Base-by-base conservation (phyloP, 1,139 yeast genomes). In the Yamadazyma blattariae region DNA sequence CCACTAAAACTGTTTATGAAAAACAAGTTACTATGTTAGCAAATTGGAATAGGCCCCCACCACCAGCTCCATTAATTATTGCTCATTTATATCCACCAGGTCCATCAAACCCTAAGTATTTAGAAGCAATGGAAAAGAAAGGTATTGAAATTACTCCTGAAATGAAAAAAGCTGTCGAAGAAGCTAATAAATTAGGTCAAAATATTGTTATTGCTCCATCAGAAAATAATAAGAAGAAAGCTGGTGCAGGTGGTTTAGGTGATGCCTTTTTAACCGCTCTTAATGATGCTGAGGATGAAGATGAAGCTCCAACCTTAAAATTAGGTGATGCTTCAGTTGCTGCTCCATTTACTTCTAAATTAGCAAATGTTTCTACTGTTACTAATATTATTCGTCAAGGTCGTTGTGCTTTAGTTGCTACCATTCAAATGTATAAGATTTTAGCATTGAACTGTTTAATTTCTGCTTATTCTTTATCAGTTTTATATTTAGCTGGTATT, bases 301-400 rank as follows among this genome's bases (percentile, higher is more conserved):
- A 71, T 38, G 97, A 90, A 48, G 95, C 94, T 0, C 98, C 99
- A 39, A 80, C 86, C 32, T 75, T 92, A 64, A 94, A 92, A 60
- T 73, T 92, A 38, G 99, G 99, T 52, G 99, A 92, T 67, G 99
- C 99, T 8, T 90, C 97, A 19, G 96, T 94, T 52, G 99, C 99
- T 38, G 99, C 99, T 26, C 99, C 99, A 30, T 89, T 92, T 59
- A 92, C 99, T 14, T 90, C 97, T 19, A 92, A 92, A 59, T 77
- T 92, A 48, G 79, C 96, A 25, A 86, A 85, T 57, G 98, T 94
- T 32, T 78, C 92, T 38, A 84, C 98, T 37, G 97, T 94, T 39
- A 86, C 96, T 36, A 83, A 89, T 55, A 87, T 92, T 47, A 78
- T 92, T 50, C 90, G 99, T 65, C 97, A 94, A 73, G 99, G 99